Conservation (phyloP, 2,329 filamentous ascomycete species). For the Coleophoma cylindrospora region DNA sequence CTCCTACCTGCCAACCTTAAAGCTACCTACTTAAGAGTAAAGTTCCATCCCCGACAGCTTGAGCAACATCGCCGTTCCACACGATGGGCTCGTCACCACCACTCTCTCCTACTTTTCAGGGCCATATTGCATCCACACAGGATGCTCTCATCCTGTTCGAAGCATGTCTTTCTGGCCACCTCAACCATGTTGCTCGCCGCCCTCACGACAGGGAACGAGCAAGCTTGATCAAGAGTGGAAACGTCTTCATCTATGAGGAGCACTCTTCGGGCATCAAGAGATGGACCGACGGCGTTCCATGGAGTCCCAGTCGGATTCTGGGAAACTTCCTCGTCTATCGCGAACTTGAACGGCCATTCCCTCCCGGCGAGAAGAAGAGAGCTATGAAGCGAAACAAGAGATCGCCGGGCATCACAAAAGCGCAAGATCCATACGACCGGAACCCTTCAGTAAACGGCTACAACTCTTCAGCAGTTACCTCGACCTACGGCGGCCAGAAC, state of each 20-base stretch:
- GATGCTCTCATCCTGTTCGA: conserved; percentile 78
- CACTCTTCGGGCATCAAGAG: conserved; percentile 86
- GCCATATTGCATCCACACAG: conserved; percentile 17
- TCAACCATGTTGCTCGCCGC: conserved; percentile 74
- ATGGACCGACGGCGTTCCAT: conserved; percentile 88
- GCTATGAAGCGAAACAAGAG: conserved; percentile 63
- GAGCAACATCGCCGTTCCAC: background rate
- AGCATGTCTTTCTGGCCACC: conserved; percentile 63
- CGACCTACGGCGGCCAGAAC: conserved; percentile 12
- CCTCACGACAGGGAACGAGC: conserved; percentile 81
- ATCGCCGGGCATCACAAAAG: conserved; percentile 20
- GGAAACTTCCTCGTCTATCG: conserved; percentile 96
- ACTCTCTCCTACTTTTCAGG: conserved; percentile 17
- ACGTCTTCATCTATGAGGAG: conserved; percentile 89
- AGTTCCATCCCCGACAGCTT: background rate
- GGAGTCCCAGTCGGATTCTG: conserved; percentile 91
- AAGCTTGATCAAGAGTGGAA: conserved; percentile 75
- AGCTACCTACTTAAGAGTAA: conserved; percentile 3
- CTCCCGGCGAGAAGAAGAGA: conserved; percentile 75
- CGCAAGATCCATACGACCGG: conserved; percentile 13
- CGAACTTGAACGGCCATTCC: conserved; percentile 84
- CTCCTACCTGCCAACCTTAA: background rate
- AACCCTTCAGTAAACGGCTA: conserved; percentile 9
- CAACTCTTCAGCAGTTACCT: conserved; percentile 5
- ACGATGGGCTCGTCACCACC: conserved; percentile 14